Conservation (phyloP, 306 rosid species). For the Corylus heterophylla region DNA sequence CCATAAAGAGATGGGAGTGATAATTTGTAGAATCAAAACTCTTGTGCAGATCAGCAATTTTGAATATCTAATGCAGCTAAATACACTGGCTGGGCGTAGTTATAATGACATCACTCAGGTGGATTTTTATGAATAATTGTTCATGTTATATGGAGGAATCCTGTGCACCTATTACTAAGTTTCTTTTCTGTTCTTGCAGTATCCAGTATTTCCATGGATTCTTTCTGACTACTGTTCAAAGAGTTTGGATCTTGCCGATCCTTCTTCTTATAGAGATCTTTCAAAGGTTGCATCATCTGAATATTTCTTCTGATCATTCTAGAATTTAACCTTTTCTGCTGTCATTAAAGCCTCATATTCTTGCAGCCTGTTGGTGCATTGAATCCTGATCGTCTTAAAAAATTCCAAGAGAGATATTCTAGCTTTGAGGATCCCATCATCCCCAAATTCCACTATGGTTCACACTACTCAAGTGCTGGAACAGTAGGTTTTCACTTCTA, state of each 20-base stretch:
- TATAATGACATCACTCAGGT: conserved; percentile 99
- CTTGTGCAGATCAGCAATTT: conserved; percentile 95
- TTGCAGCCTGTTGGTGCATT: conserved; percentile 93
- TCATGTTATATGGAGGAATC: conserved; percentile 22
- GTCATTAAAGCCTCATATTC: conserved; percentile 19
- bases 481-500: conserved; percentile 58
- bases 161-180: conserved; percentile 28
- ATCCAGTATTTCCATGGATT: conserved; percentile 99
- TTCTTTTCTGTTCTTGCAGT: conserved; percentile 53
- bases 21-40: conserved; percentile 22
- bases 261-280: conserved; percentile 89
- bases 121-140: conserved; percentile 30
- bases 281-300: conserved; percentile 66
- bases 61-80: conserved; percentile 97
- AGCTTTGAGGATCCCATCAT: conserved; percentile 94
- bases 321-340: conserved; percentile 17
- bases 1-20: conserved; percentile 13
- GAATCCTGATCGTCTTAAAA: conserved; percentile 73
- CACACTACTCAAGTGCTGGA: conserved; percentile 99
- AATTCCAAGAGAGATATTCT: conserved; percentile 87
- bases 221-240: conserved; percentile 89
- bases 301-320: conserved; percentile 27
- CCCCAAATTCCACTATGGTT: conserved; percentile 96
- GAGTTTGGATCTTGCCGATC: conserved; percentile 79
- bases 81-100: conserved; percentile 97